Percentiles rank a stretch among this genome's conserved stretches.
Evolutionary conservation across 371 early-diverging fungal species (phyloP).

Genomic region (Lichtheimia corymbifera): DNA sequence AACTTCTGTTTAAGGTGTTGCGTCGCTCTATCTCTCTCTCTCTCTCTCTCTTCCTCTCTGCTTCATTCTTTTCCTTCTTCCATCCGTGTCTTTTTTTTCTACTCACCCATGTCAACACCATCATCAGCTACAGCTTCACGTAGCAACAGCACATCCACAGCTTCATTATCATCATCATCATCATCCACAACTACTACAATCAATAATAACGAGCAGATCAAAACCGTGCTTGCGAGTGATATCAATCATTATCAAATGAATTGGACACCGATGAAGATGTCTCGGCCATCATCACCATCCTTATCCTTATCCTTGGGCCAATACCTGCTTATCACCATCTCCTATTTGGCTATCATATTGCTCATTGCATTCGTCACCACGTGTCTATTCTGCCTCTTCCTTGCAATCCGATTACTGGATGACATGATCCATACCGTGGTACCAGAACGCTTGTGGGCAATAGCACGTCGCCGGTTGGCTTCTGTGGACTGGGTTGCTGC

Average conservation of each 20-base stretch:
- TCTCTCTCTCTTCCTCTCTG: neutral
- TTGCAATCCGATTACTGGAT: constrained; percentile 29
- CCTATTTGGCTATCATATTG: constrained; percentile 5
- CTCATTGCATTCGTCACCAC: constrained; percentile 9
- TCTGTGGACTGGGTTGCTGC: constrained; percentile 28
- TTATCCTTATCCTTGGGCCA: neutral
- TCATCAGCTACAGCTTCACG: constrained; percentile 1
- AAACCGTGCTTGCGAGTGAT: neutral
- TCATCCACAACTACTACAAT: neutral
- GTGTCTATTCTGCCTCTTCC: constrained; percentile 29
- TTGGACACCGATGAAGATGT: no score
- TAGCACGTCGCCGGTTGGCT: constrained; percentile 14
- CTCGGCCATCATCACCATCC: no score
- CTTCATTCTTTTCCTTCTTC: constrained; percentile 3
- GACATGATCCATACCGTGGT: constrained; percentile 25
- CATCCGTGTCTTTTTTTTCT: neutral
- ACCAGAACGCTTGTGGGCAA: constrained; percentile 24
- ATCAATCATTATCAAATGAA: neutral
- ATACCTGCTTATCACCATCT: constrained; percentile 1
- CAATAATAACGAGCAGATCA: neutral
- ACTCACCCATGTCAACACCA: neutral
- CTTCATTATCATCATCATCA: neutral
- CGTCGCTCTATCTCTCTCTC: no score
- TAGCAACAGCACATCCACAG: constrained; percentile 5
- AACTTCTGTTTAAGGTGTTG: no score